phyloP scores from a whole-genome alignment of 345 rosid genomes.

The Ricinus communis region DNA sequence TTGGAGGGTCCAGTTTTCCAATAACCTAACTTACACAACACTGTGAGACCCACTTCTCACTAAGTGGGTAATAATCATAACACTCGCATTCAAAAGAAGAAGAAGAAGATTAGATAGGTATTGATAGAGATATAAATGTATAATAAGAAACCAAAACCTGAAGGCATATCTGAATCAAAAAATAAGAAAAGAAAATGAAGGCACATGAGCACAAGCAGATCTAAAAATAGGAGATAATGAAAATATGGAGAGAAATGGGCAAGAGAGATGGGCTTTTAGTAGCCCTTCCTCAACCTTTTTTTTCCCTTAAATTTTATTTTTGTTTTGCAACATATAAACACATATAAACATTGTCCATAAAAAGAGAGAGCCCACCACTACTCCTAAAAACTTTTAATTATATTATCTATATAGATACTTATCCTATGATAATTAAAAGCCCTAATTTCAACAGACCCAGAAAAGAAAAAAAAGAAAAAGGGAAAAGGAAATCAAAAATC shows the following conservation, averaged over 20 bases:
- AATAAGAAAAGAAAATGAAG: no score
- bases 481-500: not conserved
- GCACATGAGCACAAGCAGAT: no score
- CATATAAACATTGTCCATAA: conserved; percentile 50
- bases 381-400: conserved; percentile 19
- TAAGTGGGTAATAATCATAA: conserved; percentile 7
- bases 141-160: no score
- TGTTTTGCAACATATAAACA: conserved; percentile 36
- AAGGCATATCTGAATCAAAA: no score
- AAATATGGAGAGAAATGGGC: conserved; percentile 27
- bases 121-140: no score
- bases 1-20: conserved; percentile 20
- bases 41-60: conserved; percentile 8
- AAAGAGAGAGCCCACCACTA: conserved; percentile 31
- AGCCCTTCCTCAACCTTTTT: not conserved
- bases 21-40: not conserved
- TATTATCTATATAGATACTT: conserved; percentile 54
- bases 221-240: no score
- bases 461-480: conserved; percentile 9
- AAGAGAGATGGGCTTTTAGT: conserved; percentile 19
- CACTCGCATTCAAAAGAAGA: no score
- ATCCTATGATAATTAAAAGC: conserved; percentile 40
- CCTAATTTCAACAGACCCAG: conserved; percentile 38
- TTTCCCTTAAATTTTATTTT: conserved; percentile 18
- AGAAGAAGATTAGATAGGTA: no score